phyloP scores from a whole-genome alignment of 768 basidiomycete genomes.

The Myochromella boudieri region DNA sequence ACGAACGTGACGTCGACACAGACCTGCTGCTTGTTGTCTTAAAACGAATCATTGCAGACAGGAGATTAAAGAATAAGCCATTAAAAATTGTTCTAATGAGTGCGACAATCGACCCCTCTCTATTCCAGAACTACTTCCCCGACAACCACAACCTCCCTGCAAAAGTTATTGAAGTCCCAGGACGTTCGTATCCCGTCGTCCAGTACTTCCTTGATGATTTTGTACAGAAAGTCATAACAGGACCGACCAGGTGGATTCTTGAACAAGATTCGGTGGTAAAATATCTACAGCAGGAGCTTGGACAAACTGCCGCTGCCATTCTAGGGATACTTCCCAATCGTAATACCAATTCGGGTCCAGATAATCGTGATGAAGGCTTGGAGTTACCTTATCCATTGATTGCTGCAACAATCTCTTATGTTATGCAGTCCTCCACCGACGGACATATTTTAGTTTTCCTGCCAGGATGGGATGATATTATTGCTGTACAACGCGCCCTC shows the following conservation, averaged over 20 bases:
- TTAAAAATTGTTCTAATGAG: conserved; percentile 93
- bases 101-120: conserved; percentile 88
- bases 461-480: conserved; percentile 93
- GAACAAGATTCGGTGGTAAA: conserved; percentile 65
- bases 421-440: conserved; percentile 68
- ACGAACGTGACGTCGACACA: conserved; percentile 93
- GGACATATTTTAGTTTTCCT: conserved; percentile 91
- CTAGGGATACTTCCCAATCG: conserved; percentile 24
- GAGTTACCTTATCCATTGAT: conserved; percentile 82
- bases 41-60: conserved; percentile 76
- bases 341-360: conserved; percentile 12
- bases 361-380: conserved; percentile 46
- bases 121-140: conserved; percentile 88
- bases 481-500: conserved; percentile 65
- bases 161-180: conserved; percentile 79
- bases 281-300: conserved; percentile 73
- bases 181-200: conserved; percentile 86
- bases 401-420: conserved; percentile 78
- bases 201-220: conserved; percentile 83
- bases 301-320: conserved; percentile 23
- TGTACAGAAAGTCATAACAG: conserved; percentile 47
- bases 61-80: conserved; percentile 65
- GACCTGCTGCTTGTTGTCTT: conserved; percentile 88
- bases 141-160: conserved; percentile 61
- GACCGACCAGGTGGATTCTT: conserved; percentile 61